A percentile compares a stretch with the other conserved stretches of the same genome.
Conservation (phyloP, 441 rosid species). For the Syzygium malaccense region DNA sequence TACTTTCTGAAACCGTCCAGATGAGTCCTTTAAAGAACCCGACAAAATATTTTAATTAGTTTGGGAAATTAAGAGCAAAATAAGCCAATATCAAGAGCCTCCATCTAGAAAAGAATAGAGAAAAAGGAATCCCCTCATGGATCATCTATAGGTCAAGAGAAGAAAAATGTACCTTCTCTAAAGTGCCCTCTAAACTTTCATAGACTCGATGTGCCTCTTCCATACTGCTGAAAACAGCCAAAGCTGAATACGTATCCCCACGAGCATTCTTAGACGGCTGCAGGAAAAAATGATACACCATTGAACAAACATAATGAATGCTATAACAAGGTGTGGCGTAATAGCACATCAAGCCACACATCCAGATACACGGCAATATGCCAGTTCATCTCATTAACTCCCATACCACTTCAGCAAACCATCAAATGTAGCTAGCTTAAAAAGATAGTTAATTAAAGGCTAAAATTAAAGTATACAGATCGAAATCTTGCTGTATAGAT, state of each 20-base stretch:
- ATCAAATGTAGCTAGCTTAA: background rate
- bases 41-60: background rate
- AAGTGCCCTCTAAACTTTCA: slow-evolving; percentile 36
- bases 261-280: slow-evolving; percentile 45
- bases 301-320: background rate
- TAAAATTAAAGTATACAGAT: background rate
- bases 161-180: slow-evolving; percentile 39
- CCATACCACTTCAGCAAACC: background rate
- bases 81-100: background rate
- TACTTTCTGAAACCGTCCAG: slow-evolving; percentile 56
- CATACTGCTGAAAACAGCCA: slow-evolving; percentile 35
- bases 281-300: slow-evolving; percentile 6
- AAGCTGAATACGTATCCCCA: slow-evolving; percentile 42
- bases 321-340: background rate
- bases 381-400: background rate
- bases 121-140: background rate
- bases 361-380: background rate
- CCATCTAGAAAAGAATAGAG: background rate
- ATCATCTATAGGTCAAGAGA: background rate
- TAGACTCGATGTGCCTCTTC: slow-evolving; percentile 61
- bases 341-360: background rate
- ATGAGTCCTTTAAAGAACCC: slow-evolving; percentile 38
- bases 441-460: background rate
- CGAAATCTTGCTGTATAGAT: background rate
- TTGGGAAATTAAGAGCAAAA: background rate